These are phyloP conservation scores for Hanseniaspora valbyensis DNA, from an alignment of 805 yeast species.

Conservation along the genomic window DNA sequence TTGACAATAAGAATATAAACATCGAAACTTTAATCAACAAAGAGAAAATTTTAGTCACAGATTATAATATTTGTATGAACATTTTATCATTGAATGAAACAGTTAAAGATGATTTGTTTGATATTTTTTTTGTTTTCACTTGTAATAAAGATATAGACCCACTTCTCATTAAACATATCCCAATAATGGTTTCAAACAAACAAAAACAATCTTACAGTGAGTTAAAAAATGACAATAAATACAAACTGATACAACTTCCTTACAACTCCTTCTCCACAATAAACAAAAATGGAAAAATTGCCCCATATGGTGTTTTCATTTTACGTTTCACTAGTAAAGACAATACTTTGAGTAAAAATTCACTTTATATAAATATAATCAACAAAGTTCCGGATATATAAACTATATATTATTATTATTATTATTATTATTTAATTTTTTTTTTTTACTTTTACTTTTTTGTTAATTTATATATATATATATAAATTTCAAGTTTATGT, in stretches of 20 bases:
- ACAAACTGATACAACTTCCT: conserved; percentile 8
- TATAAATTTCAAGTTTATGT: conserved; percentile 18
- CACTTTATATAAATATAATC: conserved; percentile 1
- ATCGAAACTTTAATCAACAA: background rate
- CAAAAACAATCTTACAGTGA: background rate
- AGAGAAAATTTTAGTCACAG: background rate
- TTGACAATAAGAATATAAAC: background rate
- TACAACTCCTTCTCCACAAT: background rate
- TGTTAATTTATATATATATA: no score
- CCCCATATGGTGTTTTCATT: conserved; percentile 3
- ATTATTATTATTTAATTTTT: no score
- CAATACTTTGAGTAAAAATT: background rate
- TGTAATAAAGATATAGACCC: conserved; percentile 6
- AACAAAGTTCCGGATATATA: conserved; percentile 11
- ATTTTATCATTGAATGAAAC: background rate
- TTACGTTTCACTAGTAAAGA: background rate
- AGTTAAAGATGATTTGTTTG: background rate
- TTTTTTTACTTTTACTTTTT: no score
- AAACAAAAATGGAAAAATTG: background rate
- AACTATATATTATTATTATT: background rate
- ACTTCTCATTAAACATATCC: background rate
- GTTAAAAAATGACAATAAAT: background rate
- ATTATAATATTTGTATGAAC: conserved; percentile 1
- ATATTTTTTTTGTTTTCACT: conserved; percentile 2
- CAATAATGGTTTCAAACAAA: background rate